Evolutionary conservation across 2,329 filamentous ascomycete genomes (phyloP).

Genomic region (Cadophora sp.): DNA sequence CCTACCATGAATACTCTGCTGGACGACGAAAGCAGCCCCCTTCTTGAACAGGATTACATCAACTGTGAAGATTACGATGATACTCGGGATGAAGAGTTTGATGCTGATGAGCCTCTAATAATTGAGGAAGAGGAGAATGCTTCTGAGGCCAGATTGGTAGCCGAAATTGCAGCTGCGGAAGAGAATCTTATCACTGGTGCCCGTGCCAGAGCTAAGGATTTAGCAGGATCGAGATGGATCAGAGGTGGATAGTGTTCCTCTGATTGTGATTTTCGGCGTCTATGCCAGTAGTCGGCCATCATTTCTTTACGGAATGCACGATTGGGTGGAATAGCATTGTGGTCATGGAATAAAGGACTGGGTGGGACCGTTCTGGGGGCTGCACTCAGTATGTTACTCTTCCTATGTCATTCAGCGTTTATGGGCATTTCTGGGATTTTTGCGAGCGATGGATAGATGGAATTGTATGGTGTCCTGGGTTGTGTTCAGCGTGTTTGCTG

Average conservation of each 20-base stretch:
- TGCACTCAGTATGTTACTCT: neutral
- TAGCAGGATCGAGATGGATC: neutral
- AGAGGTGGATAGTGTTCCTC: neutral
- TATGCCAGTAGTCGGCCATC: neutral
- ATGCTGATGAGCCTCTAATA: neutral
- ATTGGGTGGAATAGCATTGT: too few relatives aligned
- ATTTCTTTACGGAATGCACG: neutral
- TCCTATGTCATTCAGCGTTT: too few relatives aligned
- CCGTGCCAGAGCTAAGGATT: neutral
- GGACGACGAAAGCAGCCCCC: neutral
- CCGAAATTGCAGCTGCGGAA: neutral
- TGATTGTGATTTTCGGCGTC: neutral
- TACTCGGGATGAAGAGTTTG: neutral
- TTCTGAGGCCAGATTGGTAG: neutral
- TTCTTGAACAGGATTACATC: neutral
- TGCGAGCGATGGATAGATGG: neutral
- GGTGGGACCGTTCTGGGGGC: neutral
- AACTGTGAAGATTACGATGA: neutral
- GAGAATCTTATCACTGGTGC: neutral
- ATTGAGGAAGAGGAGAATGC: neutral
- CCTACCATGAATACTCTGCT: neutral
- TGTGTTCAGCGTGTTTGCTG: neutral
- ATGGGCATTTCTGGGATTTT: neutral
- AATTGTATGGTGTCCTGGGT: neutral
- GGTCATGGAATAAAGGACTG: too few relatives aligned